Base-by-base conservation (phyloP, 2,329 filamentous ascomycete species). In the Calonectria henricotiae region DNA sequence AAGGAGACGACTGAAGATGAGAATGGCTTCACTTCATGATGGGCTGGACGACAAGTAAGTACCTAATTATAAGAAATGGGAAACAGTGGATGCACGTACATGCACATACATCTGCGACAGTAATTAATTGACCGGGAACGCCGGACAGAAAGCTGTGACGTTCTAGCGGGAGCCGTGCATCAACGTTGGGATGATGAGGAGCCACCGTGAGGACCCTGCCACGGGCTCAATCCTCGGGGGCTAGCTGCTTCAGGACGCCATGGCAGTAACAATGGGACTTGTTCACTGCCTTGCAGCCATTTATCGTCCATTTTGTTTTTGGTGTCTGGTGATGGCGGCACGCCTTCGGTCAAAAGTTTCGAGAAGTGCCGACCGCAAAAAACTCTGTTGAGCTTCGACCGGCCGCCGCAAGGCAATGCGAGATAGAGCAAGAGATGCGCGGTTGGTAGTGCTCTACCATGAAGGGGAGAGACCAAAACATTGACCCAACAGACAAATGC, bases 71-170 rank as follows among this genome's bases (percentile, higher is more conserved):
- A 58, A 58, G 51, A 15, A 58, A 58, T 37, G 51, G 43, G 12
- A n/a, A 11, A 23, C 9, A 11, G 35, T 17, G 32, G 30, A 32
- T 51, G 27, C 27, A 51, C 20, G 46, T 23, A 35, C 49, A 39
- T 9, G 51, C 11, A 58, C 35, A 46, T 7, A n/a, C 51, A 37
- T 20, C 15, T 25, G 51, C 32, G 25, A 23, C 46, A 41, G 35
- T 32, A 58, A 58, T 58, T 58, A 58, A 58, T 58, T 58, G 32
- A 58, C 15, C 51, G 51, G 51, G 37, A 35, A 37, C 51, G 51
- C 51, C 51, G 51, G 32, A 58, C 20, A 51, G 51, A n/a, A 39
- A 37, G 51, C 51, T 58, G 51, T 58, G 51, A 58, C 51, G n/a
- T 58, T 58, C 37, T 58, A 58, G 51, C 37, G 35, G 20, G 32